Base-by-base conservation (phyloP, 1,284 basidiomycete species). In the Microbotryum lychnidis-dioicae region DNA sequence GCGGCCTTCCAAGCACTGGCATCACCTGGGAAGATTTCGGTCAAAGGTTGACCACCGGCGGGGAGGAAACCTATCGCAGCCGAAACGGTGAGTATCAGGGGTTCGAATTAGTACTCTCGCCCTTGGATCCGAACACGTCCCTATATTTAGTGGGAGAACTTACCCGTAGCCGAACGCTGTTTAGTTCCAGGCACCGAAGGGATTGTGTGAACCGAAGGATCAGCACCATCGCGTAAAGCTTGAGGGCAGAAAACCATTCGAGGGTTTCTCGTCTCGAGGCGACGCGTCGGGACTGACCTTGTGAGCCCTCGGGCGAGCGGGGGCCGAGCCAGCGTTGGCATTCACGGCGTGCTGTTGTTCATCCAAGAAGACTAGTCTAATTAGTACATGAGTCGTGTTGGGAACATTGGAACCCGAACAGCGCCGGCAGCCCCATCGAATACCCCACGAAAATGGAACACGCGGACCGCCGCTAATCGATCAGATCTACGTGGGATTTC, bases 21-120 rank as follows among this genome's bases (percentile, higher is more conserved):
- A 27, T 71, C 70, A 7, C 68, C 69, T 0, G 70, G 70, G 25
- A 70, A 71, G 51, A 70, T 59, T 61, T 66, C n/a, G 46, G 18
- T 37, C 6, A 20, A 21, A 12, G 52, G 20, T 46, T 23, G 53
- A 42, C 37, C 33, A 31, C 51, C 51, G 12, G 25, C 51, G 51
- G 51, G 14, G 33, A 53, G 25, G 31, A 53, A 53, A n/a, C 51
- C 51, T 53, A 6, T 2, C 9, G 31, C 8, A 31, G 31, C 31
- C 31, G 8, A 8, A 31, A 31, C 31, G 31, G 8, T 9, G 31
- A 31, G 31, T 9, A 27, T 27, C 1, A 50, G 7, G 18, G 25
- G 5, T 1, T 33, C 16, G 25, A 29, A 27, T 25, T 31, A n/a
- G 51, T n/a, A n/a, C n/a, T n/a, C n/a, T n/a, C 29, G 2, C 25